Base-by-base conservation (phyloP, 139 green algal genomes). In the Desmodesmus armatus region DNA sequence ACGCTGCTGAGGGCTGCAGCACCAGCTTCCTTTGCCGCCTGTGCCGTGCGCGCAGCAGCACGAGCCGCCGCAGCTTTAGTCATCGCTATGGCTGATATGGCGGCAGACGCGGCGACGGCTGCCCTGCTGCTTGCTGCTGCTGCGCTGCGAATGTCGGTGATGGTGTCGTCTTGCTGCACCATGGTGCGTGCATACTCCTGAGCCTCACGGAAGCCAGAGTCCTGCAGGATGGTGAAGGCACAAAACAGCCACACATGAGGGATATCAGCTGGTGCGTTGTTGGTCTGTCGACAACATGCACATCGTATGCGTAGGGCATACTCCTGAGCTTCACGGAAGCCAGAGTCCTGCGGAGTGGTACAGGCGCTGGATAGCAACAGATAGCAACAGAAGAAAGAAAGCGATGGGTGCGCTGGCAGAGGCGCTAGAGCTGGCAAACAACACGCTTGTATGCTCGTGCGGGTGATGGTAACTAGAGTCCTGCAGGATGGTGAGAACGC, bases 61-160 rank as follows among this genome's bases (percentile, higher is more conserved):
- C 95, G 87, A 19, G 96, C 96, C 25, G 96, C 94, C 3, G 94
- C 96, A 19, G 94, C 96, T 73, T 96, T 95, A 25, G 96, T 97
- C 63, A 98, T 96, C 0, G 95, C 95, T 31, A 98, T 94, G 0
- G 95, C 96, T 4, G 89, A 90, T 0, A 95, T 90, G 3, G 95
- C 96, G 5, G 95, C 94, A 25, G 93, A 96, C 37, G 95, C 94
- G 3, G 95, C 96, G 9, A 98, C 96, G 1, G 94, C 94, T 31
- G 96, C 96, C 4, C 95, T 91, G n/a, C 93, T 96, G 82, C 88
- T 95, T 5, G 95, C 95, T 69, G 96, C 94, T 25, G 96, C 95
- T 2, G 95, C 95, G 6, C 65, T 91, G 87, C 95, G 95, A 65
- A 98, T 90, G 80, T 98, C 95, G 5, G 92, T 96, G 90, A 98